Evolutionary conservation across 768 basidiomycete species (phyloP), one percentile per base, ranked within the genome.

Genomic region (Auricularia cornea): DNA sequence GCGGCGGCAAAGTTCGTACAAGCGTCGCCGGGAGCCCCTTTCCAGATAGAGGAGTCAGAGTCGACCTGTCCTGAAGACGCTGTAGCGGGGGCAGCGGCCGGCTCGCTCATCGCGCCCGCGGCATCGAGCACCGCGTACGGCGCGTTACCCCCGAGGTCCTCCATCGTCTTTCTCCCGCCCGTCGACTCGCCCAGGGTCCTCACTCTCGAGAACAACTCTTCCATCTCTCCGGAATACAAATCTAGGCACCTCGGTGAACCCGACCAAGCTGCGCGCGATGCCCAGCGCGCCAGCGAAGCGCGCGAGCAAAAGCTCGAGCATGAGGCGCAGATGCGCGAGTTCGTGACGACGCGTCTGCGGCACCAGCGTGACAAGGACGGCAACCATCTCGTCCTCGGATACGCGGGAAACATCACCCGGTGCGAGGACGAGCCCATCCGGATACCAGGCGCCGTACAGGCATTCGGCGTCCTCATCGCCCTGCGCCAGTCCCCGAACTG

Each of bases 361-460:
- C 85, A 90, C 70, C 73, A 78, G 11, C 74, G 84, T 62, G 83
- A 86, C 60, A 83, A 81, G 18, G 74, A 89, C 67, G 89, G 90
- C 0, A 79, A 90, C 67, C 86, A 90, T 72, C 77, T 89, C 31
- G 79, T 92, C 0, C 73, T 85, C 3, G 90, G 90, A 0, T 72
- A 87, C 16, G 89, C 90, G 69, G 90, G 89, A 0, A 76, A 79
- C 31, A 68, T 92, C 26, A 72, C 79, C 54, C 77, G 76, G 62
- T 92, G 90, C 67, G 90, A 92, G 71, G 90, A 92, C 69, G 90
- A 92, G 86, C 92, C 91, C 0, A 94, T 94, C 59, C 83, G 86
- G 1, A 85, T 87, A 0, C 92, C 90, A 12, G 91, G 91, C 3
- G 86, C 90, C 2, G 82, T 92, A 1, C 92, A 94, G 75, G 86